A percentile compares a stretch with the other conserved stretches of the same genome.
Evolutionary conservation across 495 filamentous ascomycete genomes (phyloP).

Genomic region (Massariosphaeria phaeospora): DNA sequence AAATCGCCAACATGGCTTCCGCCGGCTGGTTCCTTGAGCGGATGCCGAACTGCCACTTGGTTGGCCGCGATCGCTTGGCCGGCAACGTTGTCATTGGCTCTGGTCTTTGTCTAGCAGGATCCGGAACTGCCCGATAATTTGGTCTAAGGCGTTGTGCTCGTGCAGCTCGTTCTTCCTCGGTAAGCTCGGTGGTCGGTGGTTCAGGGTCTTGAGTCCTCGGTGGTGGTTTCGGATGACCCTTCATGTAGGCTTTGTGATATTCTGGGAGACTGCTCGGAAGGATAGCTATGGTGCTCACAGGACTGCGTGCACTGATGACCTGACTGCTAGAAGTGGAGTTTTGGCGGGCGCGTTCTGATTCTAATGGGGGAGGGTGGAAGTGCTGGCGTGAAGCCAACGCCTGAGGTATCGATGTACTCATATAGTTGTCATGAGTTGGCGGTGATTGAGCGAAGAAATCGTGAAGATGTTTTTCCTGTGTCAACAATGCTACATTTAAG

Average conservation of each 20-base stretch:
- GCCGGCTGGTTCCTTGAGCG: constrained; percentile 86
- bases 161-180: constrained; percentile 69
- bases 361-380: constrained; percentile 4
- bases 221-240: constrained; percentile 43
- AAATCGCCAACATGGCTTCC: constrained; percentile 90
- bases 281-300: constrained; percentile 77
- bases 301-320: constrained; percentile 32
- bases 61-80: constrained; percentile 60
- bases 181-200: constrained; percentile 38
- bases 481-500: constrained; percentile 42
- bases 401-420: constrained; percentile 12
- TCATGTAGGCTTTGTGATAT: constrained; percentile 87
- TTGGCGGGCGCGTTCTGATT: constrained; percentile 35
- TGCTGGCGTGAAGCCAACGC: constrained; percentile 13
- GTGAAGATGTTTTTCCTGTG: constrained; percentile 44
- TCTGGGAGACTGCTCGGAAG: constrained; percentile 83
- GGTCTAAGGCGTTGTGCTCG: constrained; percentile 73
- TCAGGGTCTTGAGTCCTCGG: constrained; percentile 1
- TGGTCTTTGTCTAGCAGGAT: constrained; percentile 60
- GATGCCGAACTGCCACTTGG: constrained; percentile 97
- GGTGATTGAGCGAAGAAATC: constrained; percentile 51
- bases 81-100: constrained; percentile 50
- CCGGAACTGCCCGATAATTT: constrained; percentile 58
- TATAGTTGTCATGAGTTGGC: constrained; percentile 40
- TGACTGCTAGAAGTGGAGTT: constrained; percentile 36